Evolutionary conservation across 129 eudicot genomes (phyloP).

Genomic region (Lonicera japonica): DNA sequence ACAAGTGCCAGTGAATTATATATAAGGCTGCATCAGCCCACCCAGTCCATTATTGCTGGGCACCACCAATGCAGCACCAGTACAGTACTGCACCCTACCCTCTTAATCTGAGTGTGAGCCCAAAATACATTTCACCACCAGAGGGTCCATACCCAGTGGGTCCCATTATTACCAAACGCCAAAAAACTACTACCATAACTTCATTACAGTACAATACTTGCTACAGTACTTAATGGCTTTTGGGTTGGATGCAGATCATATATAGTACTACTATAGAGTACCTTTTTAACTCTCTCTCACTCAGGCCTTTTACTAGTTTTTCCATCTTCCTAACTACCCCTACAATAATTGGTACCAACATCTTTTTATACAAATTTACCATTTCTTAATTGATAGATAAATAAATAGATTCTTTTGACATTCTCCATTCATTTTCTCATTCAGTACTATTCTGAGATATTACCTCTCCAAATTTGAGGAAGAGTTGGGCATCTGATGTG

Average conservation of each 20-base stretch:
- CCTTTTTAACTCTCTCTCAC: not conserved
- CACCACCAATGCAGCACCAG: too few species aligned
- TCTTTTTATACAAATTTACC: conserved; percentile 20
- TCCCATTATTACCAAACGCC: conserved; percentile 19
- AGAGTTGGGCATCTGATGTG: conserved; percentile 95
- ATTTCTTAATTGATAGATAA: not conserved
- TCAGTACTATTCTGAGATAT: conserved; percentile 77
- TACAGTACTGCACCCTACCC: too few species aligned
- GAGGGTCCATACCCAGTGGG: conserved; percentile 8
- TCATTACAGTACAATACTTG: not conserved
- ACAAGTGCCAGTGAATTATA: too few species aligned
- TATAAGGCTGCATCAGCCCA: too few species aligned
- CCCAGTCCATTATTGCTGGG: too few species aligned
- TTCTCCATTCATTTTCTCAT: not conserved
- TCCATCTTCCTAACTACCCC: conserved; percentile 1
- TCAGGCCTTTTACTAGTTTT: too few species aligned
- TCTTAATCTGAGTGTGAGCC: too few species aligned
- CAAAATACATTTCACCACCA: too few species aligned
- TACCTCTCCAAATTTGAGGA: conserved; percentile 89
- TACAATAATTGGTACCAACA: conserved; percentile 16
- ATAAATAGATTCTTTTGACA: too few species aligned
- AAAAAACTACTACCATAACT: not conserved
- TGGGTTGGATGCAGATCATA: too few species aligned
- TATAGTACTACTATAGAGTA: too few species aligned
- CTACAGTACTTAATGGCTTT: too few species aligned